Base-by-base conservation (phyloP, 768 basidiomycete genomes). In the Suillus ampliporus region DNA sequence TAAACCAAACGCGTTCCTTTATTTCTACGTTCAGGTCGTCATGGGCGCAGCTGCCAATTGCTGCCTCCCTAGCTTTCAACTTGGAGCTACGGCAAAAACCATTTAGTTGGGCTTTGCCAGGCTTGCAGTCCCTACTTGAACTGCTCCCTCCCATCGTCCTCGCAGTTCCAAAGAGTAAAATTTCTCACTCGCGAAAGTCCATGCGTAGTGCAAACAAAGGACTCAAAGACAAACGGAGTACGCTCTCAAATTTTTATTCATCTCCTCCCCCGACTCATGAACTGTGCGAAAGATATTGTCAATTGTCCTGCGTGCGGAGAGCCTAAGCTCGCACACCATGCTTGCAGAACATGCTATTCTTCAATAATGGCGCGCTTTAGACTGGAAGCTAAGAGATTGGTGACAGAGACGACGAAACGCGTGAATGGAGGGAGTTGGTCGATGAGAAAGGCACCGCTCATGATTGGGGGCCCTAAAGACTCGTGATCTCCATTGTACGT, bases 171-270 rank as follows among this genome's bases (percentile, higher is more conserved):
- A 98, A 98, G 79, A 91, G 90, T 74, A 96, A 96, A 78, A 84
- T 88, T 13, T 95, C 95, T 0, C 95, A 98, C 77, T 95, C 94
- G 23, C 84, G 92, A 57, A 99, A 99, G 76, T 85, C 90, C n/a
- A 97, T 97, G 95, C 84, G 96, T 46, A 88, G 88, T 65, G 91
- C 95, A 17, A 95, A 95, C 77, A 99, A 99, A 76, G 95, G 95
- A 1, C 78, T 97, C 69, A 94, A 95, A 75, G 95, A 98, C 77
- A 96, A 94, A 76, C 88, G 88, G 64, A 95, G 97, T 95, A 70
- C 64, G 87, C 77, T 9, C 67, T 64, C 37, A 14, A 59, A 21
- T 44, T 53, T 58, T 48, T 52, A 35, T 40, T 23, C 37, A 28
- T 41, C 14, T 28, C 34, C 5, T 28, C 34, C 46, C 37, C 57